Percentiles rank a stretch among this genome's conserved stretches.
Conservation (phyloP, 2,329 filamentous ascomycete species). For the Didymella exigua region DNA sequence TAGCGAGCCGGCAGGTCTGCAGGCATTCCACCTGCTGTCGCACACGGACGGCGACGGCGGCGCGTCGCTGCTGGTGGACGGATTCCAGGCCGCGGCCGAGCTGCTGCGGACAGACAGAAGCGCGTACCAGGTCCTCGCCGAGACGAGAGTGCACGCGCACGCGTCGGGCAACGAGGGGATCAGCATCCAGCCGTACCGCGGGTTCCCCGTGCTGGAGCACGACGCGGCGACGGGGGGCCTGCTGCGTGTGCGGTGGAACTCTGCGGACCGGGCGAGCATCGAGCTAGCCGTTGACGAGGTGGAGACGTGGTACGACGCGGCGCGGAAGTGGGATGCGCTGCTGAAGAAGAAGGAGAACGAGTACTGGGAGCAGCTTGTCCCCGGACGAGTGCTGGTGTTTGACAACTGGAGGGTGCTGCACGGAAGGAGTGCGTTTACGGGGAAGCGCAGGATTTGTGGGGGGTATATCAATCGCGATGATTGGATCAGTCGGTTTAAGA, state of each 20-base stretch:
- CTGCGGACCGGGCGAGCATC: slow-evolving; percentile 79
- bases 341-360: slow-evolving; percentile 69
- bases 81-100: slow-evolving; percentile 72
- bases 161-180: slow-evolving; percentile 86
- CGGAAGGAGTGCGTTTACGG: slow-evolving; percentile 81
- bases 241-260: slow-evolving; percentile 86
- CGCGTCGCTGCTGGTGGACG: slow-evolving; percentile 82
- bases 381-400: slow-evolving; percentile 85
- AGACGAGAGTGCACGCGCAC: slow-evolving; percentile 71
- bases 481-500: slow-evolving; percentile 36
- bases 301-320: slow-evolving; percentile 77
- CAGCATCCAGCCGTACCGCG: slow-evolving; percentile 72
- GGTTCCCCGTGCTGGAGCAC: slow-evolving; percentile 74
- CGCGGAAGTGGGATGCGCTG: slow-evolving; percentile 73
- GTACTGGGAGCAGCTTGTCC: slow-evolving; percentile 80
- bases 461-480: slow-evolving; percentile 63
- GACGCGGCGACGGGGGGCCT: slow-evolving; percentile 54
- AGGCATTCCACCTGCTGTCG: slow-evolving; percentile 90
- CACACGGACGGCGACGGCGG: slow-evolving; percentile 75
- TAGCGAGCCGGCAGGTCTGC: slow-evolving; percentile 85
- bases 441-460: slow-evolving; percentile 85
- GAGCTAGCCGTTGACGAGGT: slow-evolving; percentile 60
- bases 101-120: slow-evolving; percentile 61
- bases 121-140: slow-evolving; percentile 64
- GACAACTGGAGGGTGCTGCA: slow-evolving; percentile 97